Percentiles rank a stretch among this genome's conserved stretches.
phyloP scores from a whole-genome alignment of 441 rosid genomes.

The Codiaeum variegatum region DNA sequence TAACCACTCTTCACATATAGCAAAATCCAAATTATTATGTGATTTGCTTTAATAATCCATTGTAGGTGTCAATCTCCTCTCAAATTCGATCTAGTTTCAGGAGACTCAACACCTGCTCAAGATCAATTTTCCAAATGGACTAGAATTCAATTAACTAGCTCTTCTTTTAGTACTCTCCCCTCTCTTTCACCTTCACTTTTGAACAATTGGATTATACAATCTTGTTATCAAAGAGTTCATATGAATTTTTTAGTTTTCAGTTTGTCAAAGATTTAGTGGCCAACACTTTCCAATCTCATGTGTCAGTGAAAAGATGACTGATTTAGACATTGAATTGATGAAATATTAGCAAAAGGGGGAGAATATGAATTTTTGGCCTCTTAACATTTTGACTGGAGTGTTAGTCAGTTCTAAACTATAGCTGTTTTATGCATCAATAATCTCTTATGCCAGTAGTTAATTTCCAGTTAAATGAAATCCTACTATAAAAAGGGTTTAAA shows the following conservation, averaged over 20 bases:
- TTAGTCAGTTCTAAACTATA: not conserved
- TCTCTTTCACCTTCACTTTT: not conserved
- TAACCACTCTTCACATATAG: no score
- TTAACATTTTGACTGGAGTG: not conserved
- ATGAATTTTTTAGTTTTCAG: constrained; percentile 25
- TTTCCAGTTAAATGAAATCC: not conserved
- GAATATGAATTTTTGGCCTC: not conserved
- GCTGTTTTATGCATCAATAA: not conserved
- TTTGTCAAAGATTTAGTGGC: constrained; percentile 24
- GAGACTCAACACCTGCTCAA: constrained; percentile 24
- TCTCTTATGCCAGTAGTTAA: not conserved
- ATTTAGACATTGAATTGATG: constrained; percentile 14
- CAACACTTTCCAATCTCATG: constrained; percentile 30
- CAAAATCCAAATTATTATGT: constrained; percentile 29
- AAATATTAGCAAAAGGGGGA: not conserved
- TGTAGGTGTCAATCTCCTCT: constrained; percentile 40
- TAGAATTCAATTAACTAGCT: constrained; percentile 32
- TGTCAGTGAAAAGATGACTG: constrained; percentile 50
- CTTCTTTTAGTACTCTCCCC: constrained; percentile 32
- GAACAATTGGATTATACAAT: not conserved
- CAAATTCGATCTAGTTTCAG: constrained; percentile 32
- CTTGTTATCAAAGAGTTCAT: not conserved
- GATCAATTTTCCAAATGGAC: constrained; percentile 35
- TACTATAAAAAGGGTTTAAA: not conserved
- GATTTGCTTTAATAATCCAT: constrained; percentile 61